Evolutionary conservation across 768 basidiomycete species (phyloP).

Genomic region (Lactarius pseudohatsudake): DNA sequence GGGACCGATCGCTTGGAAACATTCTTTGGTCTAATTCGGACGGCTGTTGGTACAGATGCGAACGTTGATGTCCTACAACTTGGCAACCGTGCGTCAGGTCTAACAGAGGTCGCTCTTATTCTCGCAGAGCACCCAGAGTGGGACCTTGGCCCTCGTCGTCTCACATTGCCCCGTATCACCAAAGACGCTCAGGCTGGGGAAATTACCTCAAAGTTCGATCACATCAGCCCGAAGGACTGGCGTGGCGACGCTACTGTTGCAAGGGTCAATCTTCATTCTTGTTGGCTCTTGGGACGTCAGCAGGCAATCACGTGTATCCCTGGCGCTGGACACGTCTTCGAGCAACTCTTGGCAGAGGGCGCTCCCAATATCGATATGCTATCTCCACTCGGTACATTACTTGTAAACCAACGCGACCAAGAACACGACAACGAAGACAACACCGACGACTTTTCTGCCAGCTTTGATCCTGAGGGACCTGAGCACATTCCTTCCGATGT

Average conservation of each 20-base stretch:
- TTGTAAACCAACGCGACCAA: not conserved
- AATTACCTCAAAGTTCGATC: not conserved
- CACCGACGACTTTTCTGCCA: not conserved
- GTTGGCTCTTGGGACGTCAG: not conserved
- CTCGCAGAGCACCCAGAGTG: not conserved
- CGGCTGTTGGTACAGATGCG: no score
- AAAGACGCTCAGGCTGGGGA: not conserved
- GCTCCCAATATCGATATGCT: not conserved
- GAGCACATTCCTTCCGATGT: no score
- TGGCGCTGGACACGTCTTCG: not conserved
- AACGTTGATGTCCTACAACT: no score
- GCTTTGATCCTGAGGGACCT: no score
- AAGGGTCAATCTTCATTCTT: not conserved
- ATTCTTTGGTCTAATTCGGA: no score
- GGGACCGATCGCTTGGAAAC: no score
- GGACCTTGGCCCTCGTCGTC: not conserved
- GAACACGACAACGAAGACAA: not conserved
- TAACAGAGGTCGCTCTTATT: no score
- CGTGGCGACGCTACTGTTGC: not conserved
- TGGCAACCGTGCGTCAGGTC: no score
- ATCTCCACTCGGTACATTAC: not conserved
- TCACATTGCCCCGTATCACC: not conserved
- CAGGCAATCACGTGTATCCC: not conserved
- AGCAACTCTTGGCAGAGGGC: not conserved
- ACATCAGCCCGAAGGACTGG: not conserved